Conservation (phyloP, 441 rosid species). For the Jatropha podagrica region DNA sequence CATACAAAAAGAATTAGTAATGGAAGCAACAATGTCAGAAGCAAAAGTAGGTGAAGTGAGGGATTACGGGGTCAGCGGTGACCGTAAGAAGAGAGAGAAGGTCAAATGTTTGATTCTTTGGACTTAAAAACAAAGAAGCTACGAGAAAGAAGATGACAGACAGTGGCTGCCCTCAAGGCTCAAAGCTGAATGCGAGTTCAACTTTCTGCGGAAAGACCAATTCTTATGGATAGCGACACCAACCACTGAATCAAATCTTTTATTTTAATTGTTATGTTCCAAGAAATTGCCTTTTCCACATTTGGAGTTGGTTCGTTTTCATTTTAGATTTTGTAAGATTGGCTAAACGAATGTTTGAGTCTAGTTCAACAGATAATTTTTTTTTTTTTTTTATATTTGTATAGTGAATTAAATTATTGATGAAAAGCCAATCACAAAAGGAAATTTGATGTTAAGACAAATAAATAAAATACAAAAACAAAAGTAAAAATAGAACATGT, state of each 20-base stretch:
- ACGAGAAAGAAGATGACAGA: no score
- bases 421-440: slow-evolving; percentile 12
- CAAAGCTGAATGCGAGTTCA: not conserved
- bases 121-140: not conserved
- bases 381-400: no score
- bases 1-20: not conserved
- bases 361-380: no score
- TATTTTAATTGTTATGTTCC: slow-evolving; percentile 2
- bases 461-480: not conserved
- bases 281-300: slow-evolving; percentile 18
- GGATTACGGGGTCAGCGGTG: slow-evolving; percentile 13
- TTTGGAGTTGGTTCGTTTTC: not conserved
- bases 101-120: slow-evolving; percentile 25
- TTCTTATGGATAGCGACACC: slow-evolving; percentile 14
- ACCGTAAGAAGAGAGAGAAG: not conserved
- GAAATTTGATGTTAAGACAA: slow-evolving; percentile 18
- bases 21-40: not conserved
- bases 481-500: no score
- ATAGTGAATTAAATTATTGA: not conserved
- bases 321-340: not conserved
- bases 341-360: not conserved
- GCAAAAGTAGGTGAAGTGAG: slow-evolving; percentile 24
- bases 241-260: not conserved
- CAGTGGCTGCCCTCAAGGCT: slow-evolving; percentile 16
- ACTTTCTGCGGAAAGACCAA: slow-evolving; percentile 15